A percentile compares a stretch with the other conserved stretches of the same genome.
Evolutionary conservation across 345 rosid species (phyloP).

Genomic region (Populus alba): DNA sequence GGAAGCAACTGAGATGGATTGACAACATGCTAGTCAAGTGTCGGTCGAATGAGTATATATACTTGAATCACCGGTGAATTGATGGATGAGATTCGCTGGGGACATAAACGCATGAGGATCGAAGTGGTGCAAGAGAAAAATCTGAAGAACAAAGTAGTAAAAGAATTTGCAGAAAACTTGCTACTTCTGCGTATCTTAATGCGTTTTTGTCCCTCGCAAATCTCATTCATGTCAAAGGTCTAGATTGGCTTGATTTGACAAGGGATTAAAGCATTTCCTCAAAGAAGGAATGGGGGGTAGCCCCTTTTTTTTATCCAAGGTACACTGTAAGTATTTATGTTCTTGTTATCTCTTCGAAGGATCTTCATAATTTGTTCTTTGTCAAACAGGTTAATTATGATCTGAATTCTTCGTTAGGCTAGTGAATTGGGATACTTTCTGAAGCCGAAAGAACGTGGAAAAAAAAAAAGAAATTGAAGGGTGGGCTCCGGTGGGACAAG

Average conservation of each 20-base stretch:
- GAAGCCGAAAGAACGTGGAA: not conserved
- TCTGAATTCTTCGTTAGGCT: not conserved
- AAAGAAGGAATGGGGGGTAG: too few species aligned
- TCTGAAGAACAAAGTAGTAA: too few species aligned
- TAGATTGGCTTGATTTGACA: not conserved
- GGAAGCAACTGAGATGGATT: too few species aligned
- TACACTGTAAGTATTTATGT: not conserved
- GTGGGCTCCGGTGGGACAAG: not conserved
- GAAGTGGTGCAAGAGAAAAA: too few species aligned
- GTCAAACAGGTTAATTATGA: not conserved
- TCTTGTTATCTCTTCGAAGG: not conserved
- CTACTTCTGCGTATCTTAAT: not conserved
- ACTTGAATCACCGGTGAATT: too few species aligned
- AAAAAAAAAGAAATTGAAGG: not conserved
- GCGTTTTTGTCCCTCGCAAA: not conserved
- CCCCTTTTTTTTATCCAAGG: not conserved
- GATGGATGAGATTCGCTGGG: too few species aligned
- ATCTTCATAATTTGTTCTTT: not conserved
- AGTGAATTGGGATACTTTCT: too few species aligned
- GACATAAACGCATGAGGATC: too few species aligned
- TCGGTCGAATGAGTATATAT: too few species aligned
- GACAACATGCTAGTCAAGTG: too few species aligned
- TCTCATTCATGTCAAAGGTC: not conserved
- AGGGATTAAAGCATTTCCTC: not conserved
- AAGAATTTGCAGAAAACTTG: not conserved